These are phyloP conservation scores for Persicaria maculosa DNA, from an alignment of 148 eudicot species.

Conservation along the genomic window DNA sequence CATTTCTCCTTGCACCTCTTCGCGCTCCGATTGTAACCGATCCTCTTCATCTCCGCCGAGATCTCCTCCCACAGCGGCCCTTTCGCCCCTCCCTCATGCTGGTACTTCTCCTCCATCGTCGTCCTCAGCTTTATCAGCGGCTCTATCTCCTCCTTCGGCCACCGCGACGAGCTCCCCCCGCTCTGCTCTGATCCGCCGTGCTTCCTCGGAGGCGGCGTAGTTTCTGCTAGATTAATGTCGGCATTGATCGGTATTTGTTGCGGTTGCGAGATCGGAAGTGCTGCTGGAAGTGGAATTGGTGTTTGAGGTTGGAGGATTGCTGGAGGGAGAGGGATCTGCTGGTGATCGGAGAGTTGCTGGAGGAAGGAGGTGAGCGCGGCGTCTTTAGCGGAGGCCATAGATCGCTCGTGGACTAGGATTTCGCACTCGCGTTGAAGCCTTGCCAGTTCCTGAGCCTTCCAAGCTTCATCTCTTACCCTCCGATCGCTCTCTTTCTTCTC, in stretches of 20 bases:
- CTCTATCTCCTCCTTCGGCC: conserved; percentile 77
- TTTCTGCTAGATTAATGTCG: not conserved
- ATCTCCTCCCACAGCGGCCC: conserved; percentile 95
- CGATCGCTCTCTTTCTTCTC: conserved; percentile 70
- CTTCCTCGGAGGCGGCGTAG: conserved; percentile 12
- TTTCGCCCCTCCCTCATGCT: conserved; percentile 51
- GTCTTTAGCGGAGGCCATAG: conserved; percentile 73
- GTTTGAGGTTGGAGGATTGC: conserved; percentile 12
- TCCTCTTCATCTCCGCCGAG: conserved; percentile 41
- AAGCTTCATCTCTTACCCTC: conserved; percentile 61
- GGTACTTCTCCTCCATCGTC: conserved; percentile 57
- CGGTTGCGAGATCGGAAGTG: conserved; percentile 11
- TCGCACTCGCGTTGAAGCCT: conserved; percentile 62
- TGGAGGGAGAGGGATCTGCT: conserved; percentile 31
- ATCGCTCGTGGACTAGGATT: conserved; percentile 57
- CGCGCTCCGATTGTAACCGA: conserved; percentile 63
- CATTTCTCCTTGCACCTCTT: conserved; percentile 89
- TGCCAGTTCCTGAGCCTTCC: conserved; percentile 68
- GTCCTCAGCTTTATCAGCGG: conserved; percentile 60
- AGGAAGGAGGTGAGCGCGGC: conserved; percentile 59
- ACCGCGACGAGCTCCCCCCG: conserved; percentile 44
- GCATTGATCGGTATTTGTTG: conserved; percentile 6
- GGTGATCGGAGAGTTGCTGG: conserved; percentile 62
- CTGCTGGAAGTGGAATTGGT: not conserved
- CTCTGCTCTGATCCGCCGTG: conserved; percentile 16